Evolutionary conservation across 2,329 filamentous ascomycete species (phyloP), one percentile per base, ranked within the genome.

Genomic region (Aspergillus melleus): DNA sequence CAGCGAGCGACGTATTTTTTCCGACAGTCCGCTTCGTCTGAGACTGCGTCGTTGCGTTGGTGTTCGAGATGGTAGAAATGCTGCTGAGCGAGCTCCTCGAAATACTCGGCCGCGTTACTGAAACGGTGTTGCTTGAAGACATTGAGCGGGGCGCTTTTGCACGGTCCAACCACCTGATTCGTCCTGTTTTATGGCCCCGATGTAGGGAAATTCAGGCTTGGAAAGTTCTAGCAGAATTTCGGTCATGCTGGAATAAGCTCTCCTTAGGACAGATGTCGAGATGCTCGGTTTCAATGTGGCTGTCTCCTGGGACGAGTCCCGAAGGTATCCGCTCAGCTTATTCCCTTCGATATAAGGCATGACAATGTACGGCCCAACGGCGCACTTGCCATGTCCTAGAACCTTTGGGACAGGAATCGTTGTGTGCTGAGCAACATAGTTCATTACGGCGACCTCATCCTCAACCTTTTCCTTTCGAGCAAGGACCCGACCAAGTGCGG

Each of bases 381-480:
- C 60, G 47, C 63, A 70, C 19, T 57, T 62, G 2, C 70, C 70
- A 55, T 22, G 59, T 12, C 66, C 65, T 20, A 64, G 55, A 4
- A 71, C 62, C 14, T 62, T 62, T 3, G 66, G 69, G 49, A 70
- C 57, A 58, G 69, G 71, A 29, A 72, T 66, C 19, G 58, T 20
- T 5, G 67, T 72, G 24, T 70, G 57, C 29, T 66, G 59, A 26
- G 57, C 59, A 39, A 75, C 46, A 39, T 69, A 75, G 47, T 59
- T 42, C 61, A 73, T 66, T 11, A 68, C 59, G 19, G 65, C 58
- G 26, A 72, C 64, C 60, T 74, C 70, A 55, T 72, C 61, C 10
- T 65, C 57, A 29, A 71, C 64, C 54, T 74, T 74, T 61, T 74
- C 70, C 49, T 62, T 60, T 39, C 66, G 69, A 53, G 67, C 69